A percentile compares a stretch with the other conserved stretches of the same genome.
phyloP scores from a whole-genome alignment of 2,329 filamentous ascomycete genomes.

The Exophiala calicioides region DNA sequence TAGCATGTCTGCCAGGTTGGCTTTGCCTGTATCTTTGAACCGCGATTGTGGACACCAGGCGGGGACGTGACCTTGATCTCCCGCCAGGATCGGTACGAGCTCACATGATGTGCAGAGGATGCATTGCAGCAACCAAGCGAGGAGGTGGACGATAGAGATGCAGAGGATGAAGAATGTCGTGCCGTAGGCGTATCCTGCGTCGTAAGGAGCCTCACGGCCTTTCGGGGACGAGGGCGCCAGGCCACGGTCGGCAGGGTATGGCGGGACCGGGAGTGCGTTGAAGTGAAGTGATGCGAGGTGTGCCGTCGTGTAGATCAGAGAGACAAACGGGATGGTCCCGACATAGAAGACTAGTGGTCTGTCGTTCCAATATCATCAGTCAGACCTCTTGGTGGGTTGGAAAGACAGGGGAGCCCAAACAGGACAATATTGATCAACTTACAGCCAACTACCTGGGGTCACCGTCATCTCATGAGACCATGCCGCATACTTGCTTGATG shows the following conservation, averaged over 20 bases:
- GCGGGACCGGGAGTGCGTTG: conserved; percentile 19
- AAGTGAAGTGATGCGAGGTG: conserved; percentile 26
- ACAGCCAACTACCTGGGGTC: conserved; percentile 23
- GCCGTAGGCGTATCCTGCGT: conserved; percentile 17
- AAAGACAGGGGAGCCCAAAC: no score
- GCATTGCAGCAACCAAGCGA: conserved; percentile 23
- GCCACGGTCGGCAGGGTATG: conserved; percentile 1
- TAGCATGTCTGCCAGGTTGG: conserved; percentile 50
- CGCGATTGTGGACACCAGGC: conserved; percentile 27
- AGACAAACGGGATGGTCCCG: conserved; percentile 21
- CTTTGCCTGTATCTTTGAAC: conserved; percentile 22
- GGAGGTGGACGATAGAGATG: conserved; percentile 17
- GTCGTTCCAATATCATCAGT: neutral
- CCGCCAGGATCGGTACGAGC: conserved; percentile 25
- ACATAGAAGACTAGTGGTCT: conserved; percentile 26
- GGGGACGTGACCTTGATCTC: conserved; percentile 23
- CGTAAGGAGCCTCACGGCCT: conserved; percentile 6
- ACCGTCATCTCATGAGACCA: conserved; percentile 25
- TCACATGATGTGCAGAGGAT: conserved; percentile 28
- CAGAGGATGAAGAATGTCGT: conserved; percentile 22
- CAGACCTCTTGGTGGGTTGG: neutral
- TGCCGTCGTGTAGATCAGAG: conserved; percentile 20
- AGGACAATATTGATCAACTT: conserved; percentile 4
- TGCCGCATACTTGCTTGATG: conserved; percentile 27
- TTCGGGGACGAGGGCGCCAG: neutral